These are phyloP conservation scores for Musa acuminata DNA, from an alignment of 176 grass and related monocot genomes.

Conservation along the genomic window DNA sequence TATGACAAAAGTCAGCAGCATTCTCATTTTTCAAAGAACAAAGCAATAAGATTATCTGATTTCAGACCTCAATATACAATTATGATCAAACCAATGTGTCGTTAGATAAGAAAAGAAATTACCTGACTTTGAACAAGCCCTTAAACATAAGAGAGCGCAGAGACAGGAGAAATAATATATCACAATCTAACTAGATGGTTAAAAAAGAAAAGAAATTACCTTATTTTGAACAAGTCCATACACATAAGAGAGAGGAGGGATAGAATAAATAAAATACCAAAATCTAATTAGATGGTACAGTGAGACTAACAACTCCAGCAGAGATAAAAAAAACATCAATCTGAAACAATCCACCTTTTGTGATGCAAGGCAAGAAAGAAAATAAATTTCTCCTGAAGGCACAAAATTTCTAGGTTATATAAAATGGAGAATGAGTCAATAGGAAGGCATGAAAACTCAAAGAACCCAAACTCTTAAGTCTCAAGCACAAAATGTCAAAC, in stretches of 20 bases:
- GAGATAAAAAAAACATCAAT: too few species aligned
- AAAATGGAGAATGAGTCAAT: neutral
- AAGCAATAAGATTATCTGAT: too few species aligned
- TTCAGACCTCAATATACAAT: too few species aligned
- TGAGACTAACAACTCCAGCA: too few species aligned
- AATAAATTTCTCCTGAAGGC: neutral
- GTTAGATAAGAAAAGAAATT: too few species aligned
- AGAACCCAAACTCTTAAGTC: neutral
- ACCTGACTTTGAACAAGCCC: too few species aligned
- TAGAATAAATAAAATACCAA: neutral
- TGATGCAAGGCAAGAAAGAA: neutral
- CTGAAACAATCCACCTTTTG: neutral
- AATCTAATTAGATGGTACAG: neutral
- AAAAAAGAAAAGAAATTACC: too few species aligned
- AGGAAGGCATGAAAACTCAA: neutral
- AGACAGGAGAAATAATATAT: neutral
- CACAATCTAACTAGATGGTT: too few species aligned
- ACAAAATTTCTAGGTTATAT: neutral
- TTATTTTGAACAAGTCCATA: neutral
- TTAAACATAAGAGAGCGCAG: too few species aligned
- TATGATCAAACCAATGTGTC: too few species aligned
- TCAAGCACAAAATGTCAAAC: neutral
- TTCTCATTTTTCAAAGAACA: too few species aligned
- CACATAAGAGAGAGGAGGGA: neutral
- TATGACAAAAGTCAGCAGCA: too few species aligned